Conservation (phyloP, 169 alveolate species). For the Plasmodium malariae region DNA sequence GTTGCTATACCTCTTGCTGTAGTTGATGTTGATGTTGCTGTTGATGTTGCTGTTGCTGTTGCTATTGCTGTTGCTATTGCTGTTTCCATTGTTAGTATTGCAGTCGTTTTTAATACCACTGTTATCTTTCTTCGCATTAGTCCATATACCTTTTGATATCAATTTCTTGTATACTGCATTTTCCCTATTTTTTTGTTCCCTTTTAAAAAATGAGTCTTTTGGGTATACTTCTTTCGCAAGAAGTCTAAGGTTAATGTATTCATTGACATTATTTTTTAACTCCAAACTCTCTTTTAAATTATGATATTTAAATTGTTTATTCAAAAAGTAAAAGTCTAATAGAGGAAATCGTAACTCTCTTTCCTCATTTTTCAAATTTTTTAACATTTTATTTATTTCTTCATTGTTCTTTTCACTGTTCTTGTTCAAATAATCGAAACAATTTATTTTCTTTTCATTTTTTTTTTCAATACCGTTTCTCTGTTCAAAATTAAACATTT, state of each 20-base stretch:
- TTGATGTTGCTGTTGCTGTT: not conserved
- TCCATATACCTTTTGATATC: not conserved
- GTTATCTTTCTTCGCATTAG: not conserved
- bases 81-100: not conserved
- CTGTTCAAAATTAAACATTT: slow-evolving; percentile 49
- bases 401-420: slow-evolving; percentile 25
- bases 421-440: not conserved
- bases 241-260: slow-evolving; percentile 52
- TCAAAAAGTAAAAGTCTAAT: slow-evolving; percentile 61
- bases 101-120: not conserved
- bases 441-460: slow-evolving; percentile 43
- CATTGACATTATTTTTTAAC: slow-evolving; percentile 38
- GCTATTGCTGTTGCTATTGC: not conserved
- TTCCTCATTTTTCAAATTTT: slow-evolving; percentile 54
- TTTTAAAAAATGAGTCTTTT: slow-evolving; percentile 27
- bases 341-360: slow-evolving; percentile 60
- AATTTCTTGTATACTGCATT: slow-evolving; percentile 6
- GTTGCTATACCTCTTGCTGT: not conserved
- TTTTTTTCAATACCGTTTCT: slow-evolving; percentile 23
- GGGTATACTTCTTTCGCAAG: slow-evolving; percentile 54
- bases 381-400: slow-evolving; percentile 59
- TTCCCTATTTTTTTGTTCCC: slow-evolving; percentile 23
- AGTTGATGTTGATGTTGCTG: not conserved
- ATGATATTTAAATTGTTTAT: slow-evolving; percentile 59
- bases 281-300: slow-evolving; percentile 62